phyloP scores from a whole-genome alignment of 108 stramenopile genomes.

The Parietichytrium sp. region DNA sequence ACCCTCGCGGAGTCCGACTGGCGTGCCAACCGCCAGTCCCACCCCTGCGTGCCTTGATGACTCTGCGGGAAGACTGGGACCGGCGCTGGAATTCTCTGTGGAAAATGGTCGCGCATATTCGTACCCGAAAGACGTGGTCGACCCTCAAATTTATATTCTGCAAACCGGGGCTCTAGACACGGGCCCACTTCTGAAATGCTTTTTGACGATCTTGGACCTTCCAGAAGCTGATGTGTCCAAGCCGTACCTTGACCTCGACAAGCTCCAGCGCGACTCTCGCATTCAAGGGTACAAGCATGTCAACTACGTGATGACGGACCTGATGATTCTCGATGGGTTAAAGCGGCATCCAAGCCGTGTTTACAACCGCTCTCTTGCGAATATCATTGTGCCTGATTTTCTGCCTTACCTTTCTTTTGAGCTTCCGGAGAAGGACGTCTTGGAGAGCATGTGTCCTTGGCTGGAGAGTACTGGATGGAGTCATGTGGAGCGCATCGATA shows the following conservation, averaged over 20 bases:
- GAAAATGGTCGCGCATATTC: no score
- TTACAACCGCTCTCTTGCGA: background rate
- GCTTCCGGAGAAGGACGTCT: background rate
- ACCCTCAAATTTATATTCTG: no score
- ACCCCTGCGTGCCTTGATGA: no score
- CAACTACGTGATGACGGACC: background rate
- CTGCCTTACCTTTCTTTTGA: constrained; percentile 16
- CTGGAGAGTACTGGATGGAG: background rate
- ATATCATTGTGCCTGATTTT: background rate
- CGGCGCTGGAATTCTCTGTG: no score
- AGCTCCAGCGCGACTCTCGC: background rate
- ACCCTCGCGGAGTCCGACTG: no score
- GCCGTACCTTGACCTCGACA: background rate
- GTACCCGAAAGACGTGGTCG: no score
- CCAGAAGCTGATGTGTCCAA: background rate
- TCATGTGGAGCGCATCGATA: background rate
- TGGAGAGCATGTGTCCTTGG: background rate
- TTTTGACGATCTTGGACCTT: background rate
- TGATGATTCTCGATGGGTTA: background rate
- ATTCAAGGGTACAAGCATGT: background rate
- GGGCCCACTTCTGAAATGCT: background rate
- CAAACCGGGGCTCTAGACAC: background rate
- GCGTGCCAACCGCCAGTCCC: no score
- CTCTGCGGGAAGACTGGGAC: no score
- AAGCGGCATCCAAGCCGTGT: background rate